phyloP scores from a whole-genome alignment of 1,139 yeast genomes.

The Yamadazyma sp. region DNA sequence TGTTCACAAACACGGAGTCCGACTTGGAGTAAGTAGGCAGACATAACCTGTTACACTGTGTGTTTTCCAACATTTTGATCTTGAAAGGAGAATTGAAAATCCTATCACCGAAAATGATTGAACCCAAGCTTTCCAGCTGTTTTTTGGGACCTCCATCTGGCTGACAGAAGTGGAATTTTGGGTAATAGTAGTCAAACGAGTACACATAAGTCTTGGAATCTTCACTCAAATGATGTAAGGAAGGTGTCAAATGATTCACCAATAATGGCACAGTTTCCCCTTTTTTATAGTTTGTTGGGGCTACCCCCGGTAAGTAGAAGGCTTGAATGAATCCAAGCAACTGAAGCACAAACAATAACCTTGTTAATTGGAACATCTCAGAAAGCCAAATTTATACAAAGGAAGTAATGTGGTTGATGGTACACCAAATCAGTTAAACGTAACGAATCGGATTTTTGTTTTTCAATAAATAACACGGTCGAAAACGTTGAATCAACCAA shows the following conservation, averaged over 20 bases:
- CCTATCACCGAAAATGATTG: constrained; percentile 92
- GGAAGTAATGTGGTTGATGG: neutral
- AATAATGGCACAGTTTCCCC: constrained; percentile 74
- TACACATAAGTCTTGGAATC: constrained; percentile 56
- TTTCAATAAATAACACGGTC: too few relatives aligned
- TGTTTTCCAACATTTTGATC: constrained; percentile 72
- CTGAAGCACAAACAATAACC: neutral
- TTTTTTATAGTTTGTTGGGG: constrained; percentile 81
- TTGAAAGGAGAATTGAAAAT: constrained; percentile 90
- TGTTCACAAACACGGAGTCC: constrained; percentile 73
- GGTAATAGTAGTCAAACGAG: constrained; percentile 84
- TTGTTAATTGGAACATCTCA: neutral
- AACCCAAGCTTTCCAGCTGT: constrained; percentile 89
- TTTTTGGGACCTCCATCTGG: constrained; percentile 70
- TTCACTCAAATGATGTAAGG: constrained; percentile 50
- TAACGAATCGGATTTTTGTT: too few relatives aligned
- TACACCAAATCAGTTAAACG: too few relatives aligned
- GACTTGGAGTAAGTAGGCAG: constrained; percentile 51
- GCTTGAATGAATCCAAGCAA: constrained; percentile 38
- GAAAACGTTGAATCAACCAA: too few relatives aligned
- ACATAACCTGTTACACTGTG: constrained; percentile 68
- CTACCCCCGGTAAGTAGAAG: constrained; percentile 92
- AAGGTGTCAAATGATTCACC: constrained; percentile 89
- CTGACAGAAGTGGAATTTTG: constrained; percentile 77
- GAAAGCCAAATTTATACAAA: neutral